These are phyloP conservation scores for Boletus reticuloceps DNA, from an alignment of 768 basidiomycete genomes.

Conservation along the genomic window DNA sequence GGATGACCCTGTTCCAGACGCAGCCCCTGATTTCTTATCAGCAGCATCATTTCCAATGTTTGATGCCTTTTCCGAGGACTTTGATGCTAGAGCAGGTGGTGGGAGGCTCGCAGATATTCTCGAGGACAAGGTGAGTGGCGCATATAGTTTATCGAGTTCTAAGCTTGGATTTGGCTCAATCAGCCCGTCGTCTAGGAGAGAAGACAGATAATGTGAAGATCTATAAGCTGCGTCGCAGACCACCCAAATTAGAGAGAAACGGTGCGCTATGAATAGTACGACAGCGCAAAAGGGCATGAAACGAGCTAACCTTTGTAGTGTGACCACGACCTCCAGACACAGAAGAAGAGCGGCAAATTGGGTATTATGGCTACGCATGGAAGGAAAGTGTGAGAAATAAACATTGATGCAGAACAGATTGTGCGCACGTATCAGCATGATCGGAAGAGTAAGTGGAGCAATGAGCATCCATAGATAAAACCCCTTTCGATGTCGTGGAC, in stretches of 20 bases:
- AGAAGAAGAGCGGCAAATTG: constrained; percentile 85
- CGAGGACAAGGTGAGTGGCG: constrained; percentile 23
- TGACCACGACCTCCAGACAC: constrained; percentile 81
- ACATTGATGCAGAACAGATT: background rate
- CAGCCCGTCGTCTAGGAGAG: constrained; percentile 51
- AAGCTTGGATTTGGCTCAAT: constrained; percentile 56
- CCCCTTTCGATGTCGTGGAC: constrained; percentile 63
- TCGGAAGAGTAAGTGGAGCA: constrained; percentile 72
- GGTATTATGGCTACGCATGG: constrained; percentile 65
- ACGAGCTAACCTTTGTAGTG: constrained; percentile 65
- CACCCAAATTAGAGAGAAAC: background rate
- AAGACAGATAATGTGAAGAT: constrained; percentile 65
- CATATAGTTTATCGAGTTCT: constrained; percentile 59
- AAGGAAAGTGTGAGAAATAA: constrained; percentile 1
- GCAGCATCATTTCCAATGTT: background rate
- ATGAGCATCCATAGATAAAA: constrained; percentile 64
- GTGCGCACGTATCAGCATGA: constrained; percentile 70
- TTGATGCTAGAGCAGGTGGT: constrained; percentile 3
- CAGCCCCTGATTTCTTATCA: constrained; percentile 1
- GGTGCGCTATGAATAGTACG: background rate
- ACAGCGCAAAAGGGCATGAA: background rate
- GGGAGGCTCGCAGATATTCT: constrained; percentile 8
- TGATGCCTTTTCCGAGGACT: constrained; percentile 8
- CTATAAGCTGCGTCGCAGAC: constrained; percentile 50
- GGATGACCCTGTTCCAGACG: constrained; percentile 1